These are phyloP conservation scores for Dentipellis fragilis DNA, from an alignment of 768 basidiomycete species.

Conservation along the genomic window DNA sequence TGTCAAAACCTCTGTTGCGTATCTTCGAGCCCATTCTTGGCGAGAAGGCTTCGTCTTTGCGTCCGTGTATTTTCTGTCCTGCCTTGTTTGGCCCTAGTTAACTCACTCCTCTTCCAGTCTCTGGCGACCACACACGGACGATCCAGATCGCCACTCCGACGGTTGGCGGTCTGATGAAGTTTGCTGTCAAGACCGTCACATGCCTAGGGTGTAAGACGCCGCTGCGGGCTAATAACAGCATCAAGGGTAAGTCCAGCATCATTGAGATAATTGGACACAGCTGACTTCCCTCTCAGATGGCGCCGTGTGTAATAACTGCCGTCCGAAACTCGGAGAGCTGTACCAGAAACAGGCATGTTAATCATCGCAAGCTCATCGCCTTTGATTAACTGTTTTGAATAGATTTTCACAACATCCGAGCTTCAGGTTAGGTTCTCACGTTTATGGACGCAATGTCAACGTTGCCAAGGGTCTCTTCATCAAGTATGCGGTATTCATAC, in stretches of 20 bases:
- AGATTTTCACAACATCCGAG: slow-evolving; percentile 53
- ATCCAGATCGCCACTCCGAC: slow-evolving; percentile 97
- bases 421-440: slow-evolving; percentile 88
- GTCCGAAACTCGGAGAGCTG: slow-evolving; percentile 74
- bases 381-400: neutral
- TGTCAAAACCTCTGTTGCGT: slow-evolving; percentile 92
- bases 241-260: slow-evolving; percentile 38
- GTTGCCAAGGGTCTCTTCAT: slow-evolving; percentile 97
- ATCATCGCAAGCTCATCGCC: neutral
- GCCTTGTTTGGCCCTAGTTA: neutral
- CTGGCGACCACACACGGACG: slow-evolving; percentile 91
- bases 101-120: slow-evolving; percentile 41
- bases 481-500: slow-evolving; percentile 38
- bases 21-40: slow-evolving; percentile 98
- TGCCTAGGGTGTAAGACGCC: slow-evolving; percentile 95
- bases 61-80: slow-evolving; percentile 32
- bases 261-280: neutral
- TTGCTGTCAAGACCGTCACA: slow-evolving; percentile 90
- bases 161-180: slow-evolving; percentile 96
- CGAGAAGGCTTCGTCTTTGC: slow-evolving; percentile 74
- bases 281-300: slow-evolving; percentile 43
- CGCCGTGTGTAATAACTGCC: slow-evolving; percentile 92
- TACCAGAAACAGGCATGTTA: slow-evolving; percentile 81
- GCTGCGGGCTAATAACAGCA: slow-evolving; percentile 66
- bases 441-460: slow-evolving; percentile 97